phyloP scores from a whole-genome alignment of 2,329 filamentous ascomycete genomes.

The Monilinia polystroma region DNA sequence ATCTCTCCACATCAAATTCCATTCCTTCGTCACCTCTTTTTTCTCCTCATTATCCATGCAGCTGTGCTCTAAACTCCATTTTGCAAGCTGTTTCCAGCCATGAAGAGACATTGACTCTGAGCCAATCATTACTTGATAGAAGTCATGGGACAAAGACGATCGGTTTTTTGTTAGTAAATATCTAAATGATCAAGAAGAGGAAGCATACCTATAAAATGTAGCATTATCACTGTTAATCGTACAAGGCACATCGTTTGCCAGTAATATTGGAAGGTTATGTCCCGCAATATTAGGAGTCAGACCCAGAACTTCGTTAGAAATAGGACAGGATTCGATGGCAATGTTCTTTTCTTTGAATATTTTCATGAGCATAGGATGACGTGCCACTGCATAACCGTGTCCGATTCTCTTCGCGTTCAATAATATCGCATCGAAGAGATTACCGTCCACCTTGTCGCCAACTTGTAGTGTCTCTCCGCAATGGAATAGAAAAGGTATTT shows the following conservation, averaged over 20 bases:
- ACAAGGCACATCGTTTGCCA: constrained; percentile 72
- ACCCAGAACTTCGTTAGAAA: constrained; percentile 73
- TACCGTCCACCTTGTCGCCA: constrained; percentile 63
- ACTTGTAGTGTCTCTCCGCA: constrained; percentile 72
- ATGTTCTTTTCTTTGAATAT: constrained; percentile 62
- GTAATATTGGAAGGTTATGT: constrained; percentile 64
- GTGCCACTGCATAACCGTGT: constrained; percentile 68
- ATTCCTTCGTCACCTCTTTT: constrained; percentile 44
- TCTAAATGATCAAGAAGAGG: no score
- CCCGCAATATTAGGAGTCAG: constrained; percentile 64
- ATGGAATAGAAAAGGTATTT: constrained; percentile 74
- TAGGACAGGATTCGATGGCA: constrained; percentile 74
- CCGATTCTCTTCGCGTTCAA: constrained; percentile 68
- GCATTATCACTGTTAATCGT: constrained; percentile 75
- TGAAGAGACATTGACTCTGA: constrained; percentile 64
- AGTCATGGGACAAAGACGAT: constrained; percentile 71
- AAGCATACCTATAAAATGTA: constrained; percentile 64
- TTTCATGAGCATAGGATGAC: constrained; percentile 65
- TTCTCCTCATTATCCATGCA: constrained; percentile 51
- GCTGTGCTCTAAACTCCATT: constrained; percentile 63
- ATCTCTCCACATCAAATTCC: constrained; percentile 55
- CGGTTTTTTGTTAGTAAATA: constrained; percentile 43
- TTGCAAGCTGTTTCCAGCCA: constrained; percentile 67
- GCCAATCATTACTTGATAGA: constrained; percentile 73
- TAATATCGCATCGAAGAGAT: constrained; percentile 66